Evolutionary conservation across 176 grass and related monocot species (phyloP).

Genomic region (Otatea glauca): DNA sequence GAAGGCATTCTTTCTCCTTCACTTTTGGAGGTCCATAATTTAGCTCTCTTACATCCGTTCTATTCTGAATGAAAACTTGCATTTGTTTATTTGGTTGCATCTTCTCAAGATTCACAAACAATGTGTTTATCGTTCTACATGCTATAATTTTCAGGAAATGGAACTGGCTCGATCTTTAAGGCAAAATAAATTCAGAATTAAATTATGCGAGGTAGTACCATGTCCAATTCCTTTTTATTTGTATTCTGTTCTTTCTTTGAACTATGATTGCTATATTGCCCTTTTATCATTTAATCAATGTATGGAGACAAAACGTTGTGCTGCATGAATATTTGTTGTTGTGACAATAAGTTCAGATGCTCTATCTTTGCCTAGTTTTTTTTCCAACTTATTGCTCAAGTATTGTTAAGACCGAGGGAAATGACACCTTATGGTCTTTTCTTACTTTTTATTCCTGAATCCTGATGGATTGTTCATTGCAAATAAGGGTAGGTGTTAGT

Average conservation of each 20-base stretch:
- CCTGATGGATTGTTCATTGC: neutral
- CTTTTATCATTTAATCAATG: constrained; percentile 36
- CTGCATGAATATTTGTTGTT: constrained; percentile 13
- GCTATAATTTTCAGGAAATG: constrained; percentile 74
- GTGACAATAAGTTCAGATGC: constrained; percentile 1
- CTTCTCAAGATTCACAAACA: constrained; percentile 20
- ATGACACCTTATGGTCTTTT: constrained; percentile 1
- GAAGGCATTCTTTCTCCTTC: constrained; percentile 94
- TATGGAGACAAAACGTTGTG: constrained; percentile 2
- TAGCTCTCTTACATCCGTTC: constrained; percentile 6
- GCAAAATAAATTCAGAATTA: constrained; percentile 94
- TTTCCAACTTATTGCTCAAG: constrained; percentile 17
- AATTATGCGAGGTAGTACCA: constrained; percentile 75
- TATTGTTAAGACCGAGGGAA: neutral
- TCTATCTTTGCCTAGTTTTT: neutral
- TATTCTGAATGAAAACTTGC: constrained; percentile 13
- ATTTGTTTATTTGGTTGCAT: constrained; percentile 27
- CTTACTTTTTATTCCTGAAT: constrained; percentile 18
- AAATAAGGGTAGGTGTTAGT: no score
- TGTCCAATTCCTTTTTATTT: constrained; percentile 30
- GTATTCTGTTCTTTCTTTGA: constrained; percentile 7
- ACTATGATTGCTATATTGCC: constrained; percentile 10
- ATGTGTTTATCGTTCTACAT: constrained; percentile 16
- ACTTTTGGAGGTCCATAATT: constrained; percentile 80
- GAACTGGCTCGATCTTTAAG: constrained; percentile 78